phyloP scores from a whole-genome alignment of 257 asterid genomes.

The Thymus mandschuricus region DNA sequence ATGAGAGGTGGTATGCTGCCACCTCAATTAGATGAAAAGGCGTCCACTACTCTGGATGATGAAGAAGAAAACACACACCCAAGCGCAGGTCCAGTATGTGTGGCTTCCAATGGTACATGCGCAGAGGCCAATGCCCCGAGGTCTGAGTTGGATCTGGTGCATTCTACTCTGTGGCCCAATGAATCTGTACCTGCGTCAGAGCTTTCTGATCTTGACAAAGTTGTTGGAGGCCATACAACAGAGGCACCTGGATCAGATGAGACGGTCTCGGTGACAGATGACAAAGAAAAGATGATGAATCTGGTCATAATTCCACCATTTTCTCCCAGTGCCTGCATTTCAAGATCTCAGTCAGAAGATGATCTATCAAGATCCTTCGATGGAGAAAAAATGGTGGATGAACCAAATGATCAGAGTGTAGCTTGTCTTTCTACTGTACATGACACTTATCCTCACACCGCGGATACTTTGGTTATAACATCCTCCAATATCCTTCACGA shows the following conservation, averaged over 20 bases:
- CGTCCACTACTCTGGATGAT: slow-evolving; percentile 18
- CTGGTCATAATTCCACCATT: slow-evolving; percentile 32
- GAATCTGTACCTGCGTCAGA: slow-evolving; percentile 35
- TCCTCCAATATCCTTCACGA: slow-evolving; percentile 37
- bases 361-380: slow-evolving; percentile 39
- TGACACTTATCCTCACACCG: slow-evolving; percentile 32
- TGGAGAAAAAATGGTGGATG: slow-evolving; percentile 39
- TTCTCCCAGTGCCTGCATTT: slow-evolving; percentile 38
- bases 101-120: slow-evolving; percentile 35
- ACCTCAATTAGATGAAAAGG: slow-evolving; percentile 39
- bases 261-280: slow-evolving; percentile 24
- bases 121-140: slow-evolving; percentile 26
- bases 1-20: slow-evolving; percentile 34
- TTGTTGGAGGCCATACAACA: slow-evolving; percentile 30
- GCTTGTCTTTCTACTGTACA: slow-evolving; percentile 31
- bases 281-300: slow-evolving; percentile 37
- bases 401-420: slow-evolving; percentile 29
- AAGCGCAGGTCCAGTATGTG: slow-evolving; percentile 34
- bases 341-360: slow-evolving; percentile 33
- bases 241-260: slow-evolving; percentile 39
- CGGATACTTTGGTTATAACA: slow-evolving; percentile 33
- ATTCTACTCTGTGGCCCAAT: slow-evolving; percentile 37
- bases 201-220: slow-evolving; percentile 42
- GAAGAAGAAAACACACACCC: slow-evolving; percentile 38
- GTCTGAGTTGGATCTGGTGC: slow-evolving; percentile 45